These are phyloP conservation scores for Talaromyces marneffei DNA, from an alignment of 2,329 filamentous ascomycete genomes.

Conservation along the genomic window DNA sequence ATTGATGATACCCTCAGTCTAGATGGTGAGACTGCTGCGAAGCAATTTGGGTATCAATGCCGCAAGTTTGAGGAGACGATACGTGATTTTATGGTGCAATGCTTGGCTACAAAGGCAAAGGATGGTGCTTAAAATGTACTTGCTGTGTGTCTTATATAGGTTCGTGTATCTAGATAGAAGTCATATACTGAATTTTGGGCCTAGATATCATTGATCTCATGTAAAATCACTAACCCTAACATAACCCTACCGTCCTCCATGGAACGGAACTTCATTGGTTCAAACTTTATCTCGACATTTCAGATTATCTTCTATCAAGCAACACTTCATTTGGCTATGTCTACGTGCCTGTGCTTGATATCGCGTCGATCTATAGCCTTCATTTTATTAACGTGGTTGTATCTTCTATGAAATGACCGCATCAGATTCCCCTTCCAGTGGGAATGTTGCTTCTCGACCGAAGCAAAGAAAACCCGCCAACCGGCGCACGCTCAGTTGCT, in stretches of 20 bases:
- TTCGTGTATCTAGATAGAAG: neutral
- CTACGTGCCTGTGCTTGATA: neutral
- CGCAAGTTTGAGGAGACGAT: slow-evolving; percentile 8
- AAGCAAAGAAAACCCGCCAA: slow-evolving; percentile 12
- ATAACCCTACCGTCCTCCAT: neutral
- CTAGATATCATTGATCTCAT: neutral
- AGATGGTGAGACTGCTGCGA: slow-evolving; percentile 39
- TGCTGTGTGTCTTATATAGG: neutral
- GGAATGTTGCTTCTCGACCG: neutral
- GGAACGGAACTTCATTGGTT: neutral
- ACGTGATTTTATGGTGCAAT: neutral
- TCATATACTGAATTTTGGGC: neutral
- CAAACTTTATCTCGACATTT: neutral
- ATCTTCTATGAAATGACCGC: slow-evolving; percentile 1
- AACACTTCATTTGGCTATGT: neutral
- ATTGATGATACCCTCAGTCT: slow-evolving; percentile 29
- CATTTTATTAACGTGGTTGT: neutral
- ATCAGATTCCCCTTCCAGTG: neutral
- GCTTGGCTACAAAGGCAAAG: neutral
- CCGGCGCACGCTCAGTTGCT: slow-evolving; percentile 25
- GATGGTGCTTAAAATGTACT: neutral
- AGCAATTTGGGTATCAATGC: slow-evolving; percentile 39
- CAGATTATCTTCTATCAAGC: neutral
- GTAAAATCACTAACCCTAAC: neutral
- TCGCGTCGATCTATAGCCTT: neutral